A percentile compares a stretch with the other conserved stretches of the same genome.
phyloP scores from a whole-genome alignment of 148 eudicot species.

The Arbutus unedo region DNA sequence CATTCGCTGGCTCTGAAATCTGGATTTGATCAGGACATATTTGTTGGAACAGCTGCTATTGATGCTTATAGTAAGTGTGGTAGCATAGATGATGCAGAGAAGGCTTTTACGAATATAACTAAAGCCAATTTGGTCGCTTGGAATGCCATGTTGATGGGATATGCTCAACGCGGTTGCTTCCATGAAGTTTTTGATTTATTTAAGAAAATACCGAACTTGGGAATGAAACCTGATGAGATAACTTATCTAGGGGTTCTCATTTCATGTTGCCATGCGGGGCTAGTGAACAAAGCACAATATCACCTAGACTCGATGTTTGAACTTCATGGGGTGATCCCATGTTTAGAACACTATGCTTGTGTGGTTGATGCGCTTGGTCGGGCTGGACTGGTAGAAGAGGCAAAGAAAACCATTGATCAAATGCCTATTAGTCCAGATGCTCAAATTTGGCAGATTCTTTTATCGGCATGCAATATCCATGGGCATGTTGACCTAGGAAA shows the following conservation, averaged over 20 bases:
- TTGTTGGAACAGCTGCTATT: conserved; percentile 46
- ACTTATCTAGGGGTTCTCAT: conserved; percentile 61
- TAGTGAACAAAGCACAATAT: conserved; percentile 42
- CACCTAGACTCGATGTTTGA: conserved; percentile 46
- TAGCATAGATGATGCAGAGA: conserved; percentile 41
- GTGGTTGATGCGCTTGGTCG: conserved; percentile 53
- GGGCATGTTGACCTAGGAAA: conserved; percentile 41
- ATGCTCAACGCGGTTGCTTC: conserved; percentile 48
- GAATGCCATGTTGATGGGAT: conserved; percentile 64
- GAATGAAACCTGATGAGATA: conserved; percentile 51
- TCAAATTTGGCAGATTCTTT: conserved; percentile 58
- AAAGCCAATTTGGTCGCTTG: conserved; percentile 50
- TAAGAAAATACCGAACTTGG: conserved; percentile 27
- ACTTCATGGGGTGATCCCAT: conserved; percentile 43
- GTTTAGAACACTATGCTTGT: conserved; percentile 62
- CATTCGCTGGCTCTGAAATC: conserved; percentile 47
- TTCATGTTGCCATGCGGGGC: conserved; percentile 55
- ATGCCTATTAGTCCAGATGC: conserved; percentile 61
- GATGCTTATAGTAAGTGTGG: conserved; percentile 66
- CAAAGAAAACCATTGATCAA: conserved; percentile 39
- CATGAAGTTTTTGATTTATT: conserved; percentile 35
- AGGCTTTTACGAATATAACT: conserved; percentile 30
- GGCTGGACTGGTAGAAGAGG: conserved; percentile 51
- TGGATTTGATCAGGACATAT: conserved; percentile 35
- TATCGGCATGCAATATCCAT: conserved; percentile 46